Evolutionary conservation across 2,329 filamentous ascomycete genomes (phyloP), one percentile per base, ranked within the genome.

Genomic region (Fusarium verticillioides): DNA sequence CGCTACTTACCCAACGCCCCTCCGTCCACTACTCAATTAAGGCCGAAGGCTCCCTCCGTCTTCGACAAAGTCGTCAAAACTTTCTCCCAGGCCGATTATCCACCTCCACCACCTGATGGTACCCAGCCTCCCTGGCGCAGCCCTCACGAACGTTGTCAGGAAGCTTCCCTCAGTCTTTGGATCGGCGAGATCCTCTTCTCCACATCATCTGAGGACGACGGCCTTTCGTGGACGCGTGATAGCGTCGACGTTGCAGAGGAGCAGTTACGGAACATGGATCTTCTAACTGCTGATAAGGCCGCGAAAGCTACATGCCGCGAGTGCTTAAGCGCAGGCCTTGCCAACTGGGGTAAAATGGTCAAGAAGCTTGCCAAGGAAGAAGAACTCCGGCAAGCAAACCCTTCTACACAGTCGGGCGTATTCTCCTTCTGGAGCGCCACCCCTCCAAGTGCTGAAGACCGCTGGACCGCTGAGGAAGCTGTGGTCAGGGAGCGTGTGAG

Each of bases 111-210:
- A 0, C 85, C 89, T 0, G 91, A 93, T 54, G 95, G 95, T 60
- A 89, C 92, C 52, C 83, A 88, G 7, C 87, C 92, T 0, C 90
- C 95, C 1, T 83, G 87, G 63, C 92, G 94, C 52, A 89, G 88
- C 62, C 79, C 90, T 15, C 85, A 87, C 34, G 90, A 93, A 73
- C 87, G 89, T 42, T 98, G 95, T 81, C 92, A 96, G 74, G 95
- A 98, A 82, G 94, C 95, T 6, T 94, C 90, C 0, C 83, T 98
- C 19, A 95, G 94, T 86, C 88, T 95, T 30, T 96, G 97, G 82
- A 96, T 98, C 71, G 96, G 96, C 66, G 96, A 98, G 83, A 97
- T 98, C 58, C 87, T 98, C 37, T 98, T 93, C 81, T 89, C 94
- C 1, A 89, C 88, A 9, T 76, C 79, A 3, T 83, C 82, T 23